These are phyloP conservation scores for Eugenia klotzschiana DNA, from an alignment of 441 rosid species.

Conservation along the genomic window DNA sequence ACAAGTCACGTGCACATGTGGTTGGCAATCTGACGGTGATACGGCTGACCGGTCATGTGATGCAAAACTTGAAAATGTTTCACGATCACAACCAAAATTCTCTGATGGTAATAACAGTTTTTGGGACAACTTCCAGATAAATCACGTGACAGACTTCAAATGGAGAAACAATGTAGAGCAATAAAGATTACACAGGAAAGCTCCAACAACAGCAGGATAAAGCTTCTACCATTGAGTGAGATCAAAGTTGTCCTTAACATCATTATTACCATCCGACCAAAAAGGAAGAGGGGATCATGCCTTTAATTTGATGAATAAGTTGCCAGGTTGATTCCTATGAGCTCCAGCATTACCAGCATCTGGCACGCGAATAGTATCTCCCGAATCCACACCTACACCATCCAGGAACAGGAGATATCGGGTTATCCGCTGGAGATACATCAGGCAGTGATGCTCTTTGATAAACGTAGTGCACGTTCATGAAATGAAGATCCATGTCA, in stretches of 20 bases:
- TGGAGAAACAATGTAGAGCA: neutral
- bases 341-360: constrained; percentile 57
- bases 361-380: constrained; percentile 55
- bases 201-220: neutral
- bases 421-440: neutral
- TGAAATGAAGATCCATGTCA: neutral
- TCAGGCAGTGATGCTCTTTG: neutral
- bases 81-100: neutral
- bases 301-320: constrained; percentile 63
- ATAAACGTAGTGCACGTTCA: neutral
- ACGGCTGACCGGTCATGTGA: neutral
- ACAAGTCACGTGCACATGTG: neutral
- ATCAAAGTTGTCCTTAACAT: neutral
- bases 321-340: constrained; percentile 48
- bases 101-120: neutral
- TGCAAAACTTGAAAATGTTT: neutral
- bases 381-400: constrained; percentile 67
- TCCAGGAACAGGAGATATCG: neutral
- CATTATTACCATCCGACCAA: neutral
- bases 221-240: neutral
- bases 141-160: neutral
- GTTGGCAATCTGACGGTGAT: neutral
- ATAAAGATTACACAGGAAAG: neutral
- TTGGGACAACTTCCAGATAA: neutral
- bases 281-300: constrained; percentile 14